Percentiles rank a stretch among this genome's conserved stretches.
Conservation (phyloP, 805 yeast genomes). For the Candida adriatica region DNA sequence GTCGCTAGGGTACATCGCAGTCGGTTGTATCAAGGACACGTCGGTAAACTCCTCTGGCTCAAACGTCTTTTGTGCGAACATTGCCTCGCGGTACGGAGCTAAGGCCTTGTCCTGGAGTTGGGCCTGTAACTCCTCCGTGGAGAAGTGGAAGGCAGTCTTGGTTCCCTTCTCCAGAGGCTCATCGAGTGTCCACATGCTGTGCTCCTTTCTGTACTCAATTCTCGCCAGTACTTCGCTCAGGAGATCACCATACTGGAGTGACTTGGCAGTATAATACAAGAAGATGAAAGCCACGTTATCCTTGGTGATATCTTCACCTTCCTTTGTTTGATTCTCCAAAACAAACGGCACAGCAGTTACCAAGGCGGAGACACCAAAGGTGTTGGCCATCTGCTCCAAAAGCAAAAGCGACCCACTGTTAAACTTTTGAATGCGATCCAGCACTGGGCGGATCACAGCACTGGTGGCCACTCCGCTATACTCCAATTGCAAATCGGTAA, state of each 20-base stretch:
- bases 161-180: constrained; percentile 13
- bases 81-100: constrained; percentile 13
- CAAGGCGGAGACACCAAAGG: constrained; percentile 41
- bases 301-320: constrained; percentile 1
- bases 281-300: constrained; percentile 20
- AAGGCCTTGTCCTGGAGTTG: constrained; percentile 6
- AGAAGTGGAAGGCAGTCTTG: too few relatives aligned
- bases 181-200: constrained; percentile 15
- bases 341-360: constrained; percentile 40
- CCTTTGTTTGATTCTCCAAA: constrained; percentile 34
- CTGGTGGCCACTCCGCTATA: constrained; percentile 16
- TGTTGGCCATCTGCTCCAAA: constrained; percentile 20
- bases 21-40: constrained; percentile 14
- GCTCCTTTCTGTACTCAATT: constrained; percentile 18
- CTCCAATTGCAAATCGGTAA: constrained; percentile 15
- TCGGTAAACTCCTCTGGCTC: too few relatives aligned
- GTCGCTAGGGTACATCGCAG: constrained; percentile 10
- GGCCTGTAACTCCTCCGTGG: too few relatives aligned
- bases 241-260: constrained; percentile 8
- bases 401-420: constrained; percentile 6
- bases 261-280: constrained; percentile 10
- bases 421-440: constrained; percentile 17
- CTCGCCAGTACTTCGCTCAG: constrained; percentile 11
- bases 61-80: too few relatives aligned
- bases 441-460: constrained; percentile 14